Evolutionary conservation across 176 grass and related monocot species (phyloP).

Genomic region (Phoenix dactylifera): DNA sequence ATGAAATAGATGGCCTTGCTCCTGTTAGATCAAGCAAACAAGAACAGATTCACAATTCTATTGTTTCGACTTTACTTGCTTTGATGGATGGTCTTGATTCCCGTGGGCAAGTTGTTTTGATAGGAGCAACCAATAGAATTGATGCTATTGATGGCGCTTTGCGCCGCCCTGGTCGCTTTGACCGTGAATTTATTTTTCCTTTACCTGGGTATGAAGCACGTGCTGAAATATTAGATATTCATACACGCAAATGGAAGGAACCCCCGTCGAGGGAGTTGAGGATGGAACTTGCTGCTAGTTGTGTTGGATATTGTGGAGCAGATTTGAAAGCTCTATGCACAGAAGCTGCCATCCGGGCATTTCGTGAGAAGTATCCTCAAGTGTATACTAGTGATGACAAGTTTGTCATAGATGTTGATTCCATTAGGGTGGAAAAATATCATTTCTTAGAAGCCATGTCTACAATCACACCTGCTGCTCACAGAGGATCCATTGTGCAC

Average conservation of each 20-base stretch:
- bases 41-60: conserved; percentile 99
- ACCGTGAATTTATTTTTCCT: conserved; percentile 95
- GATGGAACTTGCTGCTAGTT: conserved; percentile 90
- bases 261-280: conserved; percentile 72
- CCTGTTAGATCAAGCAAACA: conserved; percentile 99
- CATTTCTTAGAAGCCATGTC: conserved; percentile 99
- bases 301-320: conserved; percentile 97
- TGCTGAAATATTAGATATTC: conserved; percentile 84
- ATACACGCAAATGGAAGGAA: conserved; percentile 98
- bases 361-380: conserved; percentile 98
- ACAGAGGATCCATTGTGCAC: conserved; percentile 86
- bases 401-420: conserved; percentile 98
- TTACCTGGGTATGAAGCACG: conserved; percentile 94
- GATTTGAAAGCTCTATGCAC: conserved; percentile 97
- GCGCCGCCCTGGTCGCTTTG: conserved; percentile 91
- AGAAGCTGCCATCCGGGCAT: conserved; percentile 91
- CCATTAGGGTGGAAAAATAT: conserved; percentile 64
- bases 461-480: conserved; percentile 86
- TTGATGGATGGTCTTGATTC: conserved; percentile 99
- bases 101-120: conserved; percentile 97
- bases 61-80: conserved; percentile 96
- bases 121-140: conserved; percentile 97
- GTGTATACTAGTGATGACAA: conserved; percentile 99
- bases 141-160: conserved; percentile 99
- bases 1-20: conserved; percentile 98